Conservation (phyloP, 2,329 filamentous ascomycete species). For the Colletotrichum spinosum region DNA sequence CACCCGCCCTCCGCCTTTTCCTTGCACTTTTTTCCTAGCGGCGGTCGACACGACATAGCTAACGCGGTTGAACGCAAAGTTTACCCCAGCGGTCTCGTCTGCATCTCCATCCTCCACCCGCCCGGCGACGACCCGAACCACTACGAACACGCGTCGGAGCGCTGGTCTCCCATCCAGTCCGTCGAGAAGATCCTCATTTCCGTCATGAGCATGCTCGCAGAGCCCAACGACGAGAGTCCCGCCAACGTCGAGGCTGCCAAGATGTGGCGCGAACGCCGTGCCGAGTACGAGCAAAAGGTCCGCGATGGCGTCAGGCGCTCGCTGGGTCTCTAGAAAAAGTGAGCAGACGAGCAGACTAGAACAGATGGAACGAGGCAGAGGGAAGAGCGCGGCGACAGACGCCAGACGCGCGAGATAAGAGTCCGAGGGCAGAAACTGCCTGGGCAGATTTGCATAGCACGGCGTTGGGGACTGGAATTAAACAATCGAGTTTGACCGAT, state of each 20-base stretch:
- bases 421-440: neutral
- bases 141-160: constrained; percentile 95
- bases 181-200: constrained; percentile 97
- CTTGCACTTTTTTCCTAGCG: too few species aligned
- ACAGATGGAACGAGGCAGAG: too few species aligned
- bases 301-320: constrained; percentile 83
- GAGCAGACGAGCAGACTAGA: neutral
- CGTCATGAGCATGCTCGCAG: constrained; percentile 98
- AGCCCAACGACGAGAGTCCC: constrained; percentile 96
- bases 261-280: constrained; percentile 89
- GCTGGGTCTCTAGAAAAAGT: constrained; percentile 70
- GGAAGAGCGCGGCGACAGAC: too few species aligned
- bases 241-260: constrained; percentile 96
- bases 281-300: constrained; percentile 89
- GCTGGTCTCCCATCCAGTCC: constrained; percentile 96
- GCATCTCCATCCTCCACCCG: constrained; percentile 97
- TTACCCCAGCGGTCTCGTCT: constrained; percentile 91
- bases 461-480: constrained; percentile 39
- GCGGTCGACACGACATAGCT: neutral
- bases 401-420: neutral
- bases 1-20: too few species aligned
- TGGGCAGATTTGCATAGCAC: constrained; percentile 38
- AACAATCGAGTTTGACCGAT: constrained; percentile 22
- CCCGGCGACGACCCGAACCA: constrained; percentile 98
- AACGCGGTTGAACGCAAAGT: constrained; percentile 63